Base-by-base conservation (phyloP, 352 stramenopile genomes). In the Phytophthora pseudosyringae region DNA sequence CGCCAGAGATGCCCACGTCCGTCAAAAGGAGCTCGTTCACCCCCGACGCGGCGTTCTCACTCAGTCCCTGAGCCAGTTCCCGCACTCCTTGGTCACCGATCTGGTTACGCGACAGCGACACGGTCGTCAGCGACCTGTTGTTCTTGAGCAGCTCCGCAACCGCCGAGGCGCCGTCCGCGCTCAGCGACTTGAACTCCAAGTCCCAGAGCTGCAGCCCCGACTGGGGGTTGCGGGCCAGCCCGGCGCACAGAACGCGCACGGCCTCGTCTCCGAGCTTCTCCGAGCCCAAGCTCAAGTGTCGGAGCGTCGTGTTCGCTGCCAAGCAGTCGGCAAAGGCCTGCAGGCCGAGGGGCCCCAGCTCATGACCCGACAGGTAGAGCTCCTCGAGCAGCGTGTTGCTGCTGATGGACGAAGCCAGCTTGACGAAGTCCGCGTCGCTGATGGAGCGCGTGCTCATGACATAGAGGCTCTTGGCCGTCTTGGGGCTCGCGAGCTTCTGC, bases 351-450 rank as follows among this genome's bases (percentile, higher is more conserved):
- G 47, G 46, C 15, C 77, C 76, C 29, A 95, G 64, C n/a, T 69
- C n/a, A 58, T 93, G 86, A 26, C 86, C 83, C 0, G 86, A 93
- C 51, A 93, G 49, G 52, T 91, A 95, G 28, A 95, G 75, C 58
- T 93, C 86, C 53, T 91, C 69, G 29, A 95, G 72, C 52, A 76
- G 64, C 39, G 76, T 74, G 73, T 90, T 90, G 52, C 28, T 63
- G 16, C 71, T 63, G 60, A 95, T 90, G 3, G 69, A 76, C 5
- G 60, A 53, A 3, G 83, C 84, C 35, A 95, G 73, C 16, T 69
- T 65, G 16, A 71, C 66, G 16, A 81, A 63, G 46, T 95, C 86
- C 8, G 60, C 44, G 33, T 90, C 79, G 8, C 69, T 76, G 46
- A 95, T 64, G 36, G 81, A 86, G 52, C 84, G 84, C 21, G 80